Evolutionary conservation across 2,329 filamentous ascomycete species (phyloP).

Genomic region (Alternaria brassicae): DNA sequence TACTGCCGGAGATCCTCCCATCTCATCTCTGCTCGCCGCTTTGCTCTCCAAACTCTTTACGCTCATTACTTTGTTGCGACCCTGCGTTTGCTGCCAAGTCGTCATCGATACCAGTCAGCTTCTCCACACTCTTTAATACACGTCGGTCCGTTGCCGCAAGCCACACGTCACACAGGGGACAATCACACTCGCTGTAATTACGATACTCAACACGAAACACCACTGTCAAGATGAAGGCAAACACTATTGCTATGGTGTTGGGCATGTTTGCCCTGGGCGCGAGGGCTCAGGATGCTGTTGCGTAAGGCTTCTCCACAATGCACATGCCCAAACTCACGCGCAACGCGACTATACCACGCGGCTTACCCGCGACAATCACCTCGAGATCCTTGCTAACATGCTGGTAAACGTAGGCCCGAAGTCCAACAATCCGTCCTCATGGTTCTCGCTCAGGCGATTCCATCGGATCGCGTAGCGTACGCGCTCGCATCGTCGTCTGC

Average conservation of each 20-base stretch:
- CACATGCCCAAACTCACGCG: neutral
- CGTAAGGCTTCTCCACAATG: constrained; percentile 25
- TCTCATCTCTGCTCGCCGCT: constrained; percentile 22
- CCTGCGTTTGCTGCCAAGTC: constrained; percentile 10
- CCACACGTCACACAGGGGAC: constrained; percentile 4
- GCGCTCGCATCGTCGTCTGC: constrained; percentile 53
- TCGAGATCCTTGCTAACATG: constrained; percentile 17
- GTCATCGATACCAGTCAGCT: neutral
- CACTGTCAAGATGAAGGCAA: constrained; percentile 39
- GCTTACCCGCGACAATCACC: neutral
- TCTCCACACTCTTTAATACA: constrained; percentile 35
- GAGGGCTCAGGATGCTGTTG: constrained; percentile 32
- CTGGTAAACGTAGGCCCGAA: constrained; percentile 18
- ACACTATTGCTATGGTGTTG: constrained; percentile 33
- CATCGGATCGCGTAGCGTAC: constrained; percentile 49
- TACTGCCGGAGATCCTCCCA: constrained; percentile 31
- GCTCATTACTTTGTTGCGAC: constrained; percentile 23
- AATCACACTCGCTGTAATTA: constrained; percentile 14
- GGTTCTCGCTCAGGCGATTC: constrained; percentile 56
- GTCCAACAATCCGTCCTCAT: constrained; percentile 50
- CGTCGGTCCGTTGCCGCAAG: neutral
- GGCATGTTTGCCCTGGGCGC: constrained; percentile 41
- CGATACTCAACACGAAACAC: constrained; percentile 10
- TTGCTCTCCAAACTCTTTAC: constrained; percentile 26
- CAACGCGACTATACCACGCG: constrained; percentile 5